Conservation (phyloP, 176 grass and related monocot species). For the Elaeis guineensis region DNA sequence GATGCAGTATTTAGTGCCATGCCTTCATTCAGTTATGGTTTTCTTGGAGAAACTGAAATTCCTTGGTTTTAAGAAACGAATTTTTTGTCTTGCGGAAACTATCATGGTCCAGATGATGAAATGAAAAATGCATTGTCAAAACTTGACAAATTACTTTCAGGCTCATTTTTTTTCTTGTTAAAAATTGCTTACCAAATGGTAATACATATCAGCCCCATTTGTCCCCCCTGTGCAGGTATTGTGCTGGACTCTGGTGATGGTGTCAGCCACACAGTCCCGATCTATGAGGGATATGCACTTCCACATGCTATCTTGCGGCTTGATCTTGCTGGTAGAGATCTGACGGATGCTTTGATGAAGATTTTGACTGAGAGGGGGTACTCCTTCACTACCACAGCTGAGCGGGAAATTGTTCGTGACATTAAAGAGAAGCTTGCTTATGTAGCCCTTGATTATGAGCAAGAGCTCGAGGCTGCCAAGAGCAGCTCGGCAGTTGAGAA, state of each 20-base stretch:
- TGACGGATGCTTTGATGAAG: slow-evolving; percentile 18
- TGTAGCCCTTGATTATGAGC: slow-evolving; percentile 14
- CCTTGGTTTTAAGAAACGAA: too few species aligned
- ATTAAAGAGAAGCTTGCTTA: slow-evolving; percentile 15
- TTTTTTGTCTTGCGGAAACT: too few species aligned
- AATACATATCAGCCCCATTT: not conserved
- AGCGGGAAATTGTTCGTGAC: slow-evolving; percentile 19
- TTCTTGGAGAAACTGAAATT: too few species aligned
- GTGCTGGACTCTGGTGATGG: slow-evolving; percentile 16
- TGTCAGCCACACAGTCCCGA: slow-evolving; percentile 10
- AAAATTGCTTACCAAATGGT: not conserved
- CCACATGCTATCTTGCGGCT: not conserved
- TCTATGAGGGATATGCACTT: not conserved
- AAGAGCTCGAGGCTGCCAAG: slow-evolving; percentile 11
- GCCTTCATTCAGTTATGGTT: too few species aligned
- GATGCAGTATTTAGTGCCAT: not conserved
- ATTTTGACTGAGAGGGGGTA: slow-evolving; percentile 10
- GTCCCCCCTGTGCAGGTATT: not conserved
- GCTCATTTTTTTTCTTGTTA: not conserved
- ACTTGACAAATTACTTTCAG: not conserved
- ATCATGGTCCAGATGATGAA: too few species aligned
- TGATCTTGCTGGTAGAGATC: slow-evolving; percentile 14
- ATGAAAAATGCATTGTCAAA: not conserved
- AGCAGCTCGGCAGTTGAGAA: slow-evolving; percentile 6
- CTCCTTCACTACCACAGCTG: slow-evolving; percentile 7